Base-by-base conservation (phyloP, 306 rosid species). In the Cucumis melo region DNA sequence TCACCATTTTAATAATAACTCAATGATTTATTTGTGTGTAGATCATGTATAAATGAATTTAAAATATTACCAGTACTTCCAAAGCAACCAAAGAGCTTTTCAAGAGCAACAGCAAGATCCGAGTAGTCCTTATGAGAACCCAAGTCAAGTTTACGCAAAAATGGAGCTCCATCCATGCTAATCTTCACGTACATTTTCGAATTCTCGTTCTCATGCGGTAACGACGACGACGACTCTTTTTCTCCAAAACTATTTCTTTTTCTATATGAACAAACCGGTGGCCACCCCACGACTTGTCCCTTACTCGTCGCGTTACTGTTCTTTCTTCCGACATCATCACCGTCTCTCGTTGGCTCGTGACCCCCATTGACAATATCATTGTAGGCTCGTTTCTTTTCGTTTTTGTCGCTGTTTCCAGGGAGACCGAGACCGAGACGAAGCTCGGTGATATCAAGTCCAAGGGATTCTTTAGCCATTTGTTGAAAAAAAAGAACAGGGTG, bases 121-220 rank as follows among this genome's bases (percentile, higher is more conserved):
- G 83, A 70, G 73, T 91, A 94, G 6, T 81, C 88, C 46, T 86
- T 83, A 46, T 90, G 91, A 79, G 84, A 76, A 62, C 76, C 74
- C 80, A 94, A 57, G 72, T 94, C 96, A 53, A 94, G 82, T 72
- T 94, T 94, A 79, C 98, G 92, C 67, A 94, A 87, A 86, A 91
- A 90, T 2, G 96, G 98, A 60, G 90, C 98, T 5, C 96, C 97
- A 61, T 94, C 98, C 98, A 94, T 90, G 84, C 98, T 89, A 59
- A 94, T 94, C 60, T 94, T 91, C 32, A 94, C 91, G 71, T 93
- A 91, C 88, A 84, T 82, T 80, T 91, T 91, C 0, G 91, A 86
- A 29, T 65, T 80, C 14, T 76, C 72, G 46, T 0, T 19, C 32
- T 24, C 54, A 29, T 76, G 73, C 50, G n/a, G n/a, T n/a, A 38